Conservation (phyloP, 2,329 filamentous ascomycete genomes). For the Neonectria magnoliae region DNA sequence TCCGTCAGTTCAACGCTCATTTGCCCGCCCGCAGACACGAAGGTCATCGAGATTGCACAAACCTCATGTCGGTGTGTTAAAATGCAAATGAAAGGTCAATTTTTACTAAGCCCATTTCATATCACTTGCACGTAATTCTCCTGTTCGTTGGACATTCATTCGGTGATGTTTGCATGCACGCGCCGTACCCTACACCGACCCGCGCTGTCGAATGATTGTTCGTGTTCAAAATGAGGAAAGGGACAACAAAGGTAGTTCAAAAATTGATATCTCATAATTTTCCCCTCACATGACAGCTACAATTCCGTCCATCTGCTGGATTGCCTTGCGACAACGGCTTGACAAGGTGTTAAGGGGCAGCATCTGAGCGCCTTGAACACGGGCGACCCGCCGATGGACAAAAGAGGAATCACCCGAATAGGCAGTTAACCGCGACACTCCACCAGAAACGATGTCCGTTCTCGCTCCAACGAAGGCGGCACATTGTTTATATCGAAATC, state of each 20-base stretch:
- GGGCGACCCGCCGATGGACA: not conserved
- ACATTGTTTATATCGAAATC: not conserved
- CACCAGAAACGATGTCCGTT: not conserved
- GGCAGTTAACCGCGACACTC: not conserved
- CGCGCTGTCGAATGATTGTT: not conserved
- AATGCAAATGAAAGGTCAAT: not conserved
- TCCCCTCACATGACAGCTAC: not conserved
- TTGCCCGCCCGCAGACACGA: not conserved
- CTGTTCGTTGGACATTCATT: not conserved
- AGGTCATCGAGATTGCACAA: not conserved
- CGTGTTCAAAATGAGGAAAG: not conserved
- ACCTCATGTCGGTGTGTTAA: not conserved
- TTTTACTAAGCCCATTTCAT: not conserved
- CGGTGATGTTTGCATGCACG: not conserved
- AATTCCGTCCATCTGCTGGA: not conserved
- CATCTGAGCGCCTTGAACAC: not conserved
- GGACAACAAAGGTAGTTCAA: not conserved
- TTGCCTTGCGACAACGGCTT: not conserved
- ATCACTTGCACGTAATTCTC: not conserved
- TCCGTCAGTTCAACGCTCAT: no score
- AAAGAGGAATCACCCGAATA: conserved; percentile 3
- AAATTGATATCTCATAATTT: not conserved
- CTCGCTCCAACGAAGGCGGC: not conserved
- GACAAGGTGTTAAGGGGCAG: not conserved
- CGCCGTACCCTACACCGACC: not conserved